Percentiles rank a stretch among this genome's conserved stretches.
phyloP scores from a whole-genome alignment of 2,329 filamentous ascomycete species.

The Claviceps monticola region DNA sequence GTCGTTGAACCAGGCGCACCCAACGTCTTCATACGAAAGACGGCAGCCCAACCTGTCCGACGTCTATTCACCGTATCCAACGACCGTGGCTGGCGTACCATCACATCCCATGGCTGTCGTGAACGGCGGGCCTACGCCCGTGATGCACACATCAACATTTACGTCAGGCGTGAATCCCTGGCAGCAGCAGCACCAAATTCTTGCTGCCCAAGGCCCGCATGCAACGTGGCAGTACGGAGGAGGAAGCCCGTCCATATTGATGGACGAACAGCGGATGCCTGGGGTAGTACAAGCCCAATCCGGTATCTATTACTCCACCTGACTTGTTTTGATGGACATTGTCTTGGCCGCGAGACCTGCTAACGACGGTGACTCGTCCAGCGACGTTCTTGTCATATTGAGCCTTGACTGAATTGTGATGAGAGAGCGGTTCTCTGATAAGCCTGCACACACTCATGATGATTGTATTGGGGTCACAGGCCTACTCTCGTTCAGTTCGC shows the following conservation, averaged over 20 bases:
- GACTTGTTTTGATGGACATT: conserved; percentile 5
- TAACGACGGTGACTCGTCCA: not conserved
- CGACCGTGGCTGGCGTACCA: conserved; percentile 23
- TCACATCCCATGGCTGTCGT: conserved; percentile 20
- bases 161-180: conserved; percentile 27
- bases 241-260: conserved; percentile 9
- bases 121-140: conserved; percentile 13
- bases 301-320: conserved; percentile 10
- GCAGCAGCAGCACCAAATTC: conserved; percentile 29
- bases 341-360: not conserved
- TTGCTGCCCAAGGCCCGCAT: conserved; percentile 4
- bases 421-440: not conserved
- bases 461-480: not conserved
- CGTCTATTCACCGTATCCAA: conserved; percentile 28
- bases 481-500: not conserved
- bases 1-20: conserved; percentile 23
- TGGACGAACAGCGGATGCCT: conserved; percentile 8
- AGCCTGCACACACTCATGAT: not conserved
- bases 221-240: conserved; percentile 23
- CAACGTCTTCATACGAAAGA: conserved; percentile 28
- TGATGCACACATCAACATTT: conserved; percentile 20
- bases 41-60: conserved; percentile 28
- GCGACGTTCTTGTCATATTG: not conserved
- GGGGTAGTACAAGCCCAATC: conserved; percentile 7
- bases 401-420: not conserved